Conservation (phyloP, 2,329 filamentous ascomycete species). For the Furcasterigmium furcatum region DNA sequence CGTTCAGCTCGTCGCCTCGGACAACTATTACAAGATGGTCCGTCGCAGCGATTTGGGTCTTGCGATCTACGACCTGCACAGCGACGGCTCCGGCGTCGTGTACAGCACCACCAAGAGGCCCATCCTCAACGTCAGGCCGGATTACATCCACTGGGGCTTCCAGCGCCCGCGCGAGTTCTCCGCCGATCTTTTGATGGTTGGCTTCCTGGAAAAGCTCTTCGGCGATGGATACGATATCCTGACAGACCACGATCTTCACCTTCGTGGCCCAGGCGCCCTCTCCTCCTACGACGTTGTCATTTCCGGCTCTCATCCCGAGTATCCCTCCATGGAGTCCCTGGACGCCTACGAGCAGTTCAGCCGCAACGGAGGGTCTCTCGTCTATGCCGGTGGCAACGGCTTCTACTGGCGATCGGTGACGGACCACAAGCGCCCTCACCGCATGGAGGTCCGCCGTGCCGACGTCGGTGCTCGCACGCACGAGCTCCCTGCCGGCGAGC, state of each 20-base stretch:
- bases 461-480: constrained; percentile 26
- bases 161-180: constrained; percentile 28
- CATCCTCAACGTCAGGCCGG: constrained; percentile 31
- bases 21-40: constrained; percentile 17
- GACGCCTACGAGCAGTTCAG: constrained; percentile 23
- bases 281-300: constrained; percentile 19
- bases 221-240: constrained; percentile 25
- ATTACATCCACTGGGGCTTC: constrained; percentile 29
- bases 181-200: constrained; percentile 29
- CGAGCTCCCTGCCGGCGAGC: constrained; percentile 22
- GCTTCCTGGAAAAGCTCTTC: constrained; percentile 22
- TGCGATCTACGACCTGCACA: constrained; percentile 32
- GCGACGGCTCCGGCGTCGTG: constrained; percentile 27
- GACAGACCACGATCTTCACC: constrained; percentile 31
- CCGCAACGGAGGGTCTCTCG: constrained; percentile 24
- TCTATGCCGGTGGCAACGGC: constrained; percentile 34
- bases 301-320: constrained; percentile 29
- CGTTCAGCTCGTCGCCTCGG: constrained; percentile 9
- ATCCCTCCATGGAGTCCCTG: constrained; percentile 21
- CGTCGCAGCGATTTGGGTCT: constrained; percentile 29
- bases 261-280: constrained; percentile 13
- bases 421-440: constrained; percentile 19
- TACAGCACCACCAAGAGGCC: constrained; percentile 26
- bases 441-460: constrained; percentile 28
- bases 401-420: constrained; percentile 26